Percentiles rank a stretch among this genome's conserved stretches.
phyloP scores from a whole-genome alignment of 345 rosid species.

The Populus alba region DNA sequence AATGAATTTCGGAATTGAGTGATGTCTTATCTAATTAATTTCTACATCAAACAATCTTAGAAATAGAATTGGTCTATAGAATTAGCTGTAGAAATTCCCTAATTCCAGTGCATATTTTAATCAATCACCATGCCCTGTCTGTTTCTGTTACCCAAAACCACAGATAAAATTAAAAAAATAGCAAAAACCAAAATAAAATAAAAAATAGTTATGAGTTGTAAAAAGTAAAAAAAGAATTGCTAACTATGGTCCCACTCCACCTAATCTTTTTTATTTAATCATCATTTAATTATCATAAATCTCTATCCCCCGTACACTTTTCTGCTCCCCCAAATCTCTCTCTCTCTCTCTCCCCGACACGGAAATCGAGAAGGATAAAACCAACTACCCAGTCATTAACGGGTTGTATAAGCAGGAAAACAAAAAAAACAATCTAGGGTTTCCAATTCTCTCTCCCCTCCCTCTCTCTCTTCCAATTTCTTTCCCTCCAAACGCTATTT shows the following conservation, averaged over 20 bases:
- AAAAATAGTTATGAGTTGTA: too few species aligned
- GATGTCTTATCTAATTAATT: too few species aligned
- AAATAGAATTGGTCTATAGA: too few species aligned
- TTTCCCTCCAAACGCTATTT: conserved; percentile 32
- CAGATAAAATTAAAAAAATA: background rate
- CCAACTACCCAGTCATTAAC: background rate
- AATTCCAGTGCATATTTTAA: background rate
- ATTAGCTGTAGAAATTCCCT: too few species aligned
- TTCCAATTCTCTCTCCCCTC: conserved; percentile 6
- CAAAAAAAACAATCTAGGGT: conserved; percentile 20
- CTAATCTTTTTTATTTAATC: background rate
- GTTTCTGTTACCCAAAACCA: background rate
- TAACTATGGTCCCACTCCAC: background rate
- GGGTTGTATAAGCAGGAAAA: background rate
- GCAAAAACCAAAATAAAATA: too few species aligned
- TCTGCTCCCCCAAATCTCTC: background rate
- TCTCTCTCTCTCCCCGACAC: background rate
- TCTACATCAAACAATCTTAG: too few species aligned
- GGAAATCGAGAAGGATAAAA: background rate
- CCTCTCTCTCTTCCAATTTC: conserved; percentile 16
- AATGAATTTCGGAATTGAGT: too few species aligned
- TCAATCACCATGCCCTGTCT: background rate
- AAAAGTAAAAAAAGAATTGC: background rate
- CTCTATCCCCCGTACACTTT: background rate
- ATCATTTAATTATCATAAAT: background rate